Evolutionary conservation across 805 yeast genomes (phyloP), one percentile per base, ranked within the genome.

Genomic region (Clavispora asparagi): DNA sequence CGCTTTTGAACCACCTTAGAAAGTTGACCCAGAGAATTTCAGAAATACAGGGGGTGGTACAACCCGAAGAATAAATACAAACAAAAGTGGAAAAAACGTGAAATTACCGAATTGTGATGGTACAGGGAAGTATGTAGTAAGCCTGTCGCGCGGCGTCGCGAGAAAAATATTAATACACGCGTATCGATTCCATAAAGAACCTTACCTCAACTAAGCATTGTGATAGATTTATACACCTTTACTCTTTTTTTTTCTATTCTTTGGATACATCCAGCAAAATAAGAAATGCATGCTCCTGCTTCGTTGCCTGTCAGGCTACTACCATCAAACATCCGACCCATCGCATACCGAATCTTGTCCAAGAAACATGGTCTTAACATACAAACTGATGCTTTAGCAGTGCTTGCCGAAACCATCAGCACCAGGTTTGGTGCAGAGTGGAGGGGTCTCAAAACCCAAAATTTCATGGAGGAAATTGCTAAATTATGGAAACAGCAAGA

Each of bases 341-440:
- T 92, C 41, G 97, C 97, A 0, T 94, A 91, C 63, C 73, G 99
- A 36, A 79, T 92, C 1, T 65, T 94, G 8, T 87, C 98, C 5
- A 92, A 90, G 65, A 94, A 92, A 60, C 92, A 89, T 61, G 97
- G 97, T 0, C 76, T 94, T 27, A 90, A 90, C 62, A 78, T 94
- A 52, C 89, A 92, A 58, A 83, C 97, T 0, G 83, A 86, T 52
- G 98, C 97, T 0, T 70, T 94, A 13, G 77, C 74, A 39, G 76
- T 77, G 1, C 67, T 94, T 29, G 87, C 97, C 1, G 82, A 81
- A n/a, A 77, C 80, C 44, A 73, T 94, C 25, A 94, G 97, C 2
- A 73, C 72, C 37, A 76, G 76, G 39, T 91, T 83, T 64, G 98
- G 98, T 10, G 78, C 78, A 7, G 90, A 89, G 42, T 92, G 99